These are phyloP conservation scores for Filosporella fistucella DNA, from an alignment of 495 filamentous ascomycete species.

Conservation along the genomic window DNA sequence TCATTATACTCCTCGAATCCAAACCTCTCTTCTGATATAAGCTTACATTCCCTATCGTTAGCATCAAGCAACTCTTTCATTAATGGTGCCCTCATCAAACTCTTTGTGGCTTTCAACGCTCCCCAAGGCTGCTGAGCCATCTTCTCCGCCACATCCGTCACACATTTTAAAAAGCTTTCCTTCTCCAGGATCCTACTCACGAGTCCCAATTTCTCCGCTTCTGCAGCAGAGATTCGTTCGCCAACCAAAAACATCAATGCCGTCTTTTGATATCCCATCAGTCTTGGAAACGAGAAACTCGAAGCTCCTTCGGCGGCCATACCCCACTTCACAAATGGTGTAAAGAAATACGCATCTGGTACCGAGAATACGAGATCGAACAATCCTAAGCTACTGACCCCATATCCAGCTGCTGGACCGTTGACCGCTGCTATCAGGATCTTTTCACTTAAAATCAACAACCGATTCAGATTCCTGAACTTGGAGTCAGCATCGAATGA, in stretches of 20 bases:
- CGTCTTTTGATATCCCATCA: constrained; percentile 4
- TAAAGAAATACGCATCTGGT: constrained; percentile 9
- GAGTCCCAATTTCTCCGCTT: neutral
- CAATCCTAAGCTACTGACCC: constrained; percentile 1
- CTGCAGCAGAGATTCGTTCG: neutral
- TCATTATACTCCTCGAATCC: neutral
- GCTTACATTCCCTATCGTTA: constrained; percentile 3
- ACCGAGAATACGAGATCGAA: constrained; percentile 9
- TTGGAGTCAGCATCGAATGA: neutral
- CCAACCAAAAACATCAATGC: constrained; percentile 1
- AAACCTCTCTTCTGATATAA: constrained; percentile 2
- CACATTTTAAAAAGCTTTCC: neutral
- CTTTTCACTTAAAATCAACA: constrained; percentile 5
- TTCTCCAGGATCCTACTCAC: constrained; percentile 4
- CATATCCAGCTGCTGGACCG: constrained; percentile 5
- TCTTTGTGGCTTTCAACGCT: constrained; percentile 2
- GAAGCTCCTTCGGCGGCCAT: constrained; percentile 9
- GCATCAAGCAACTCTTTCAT: constrained; percentile 1
- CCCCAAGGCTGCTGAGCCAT: neutral
- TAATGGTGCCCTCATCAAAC: constrained; percentile 3
- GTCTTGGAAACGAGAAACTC: constrained; percentile 4
- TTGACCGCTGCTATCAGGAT: constrained; percentile 8
- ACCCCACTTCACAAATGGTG: constrained; percentile 8
- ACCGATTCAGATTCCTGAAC: constrained; percentile 2
- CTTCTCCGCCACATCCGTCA: neutral